These are phyloP conservation scores for Phytophthora tubulina DNA, from an alignment of 352 stramenopile species.

Conservation along the genomic window DNA sequence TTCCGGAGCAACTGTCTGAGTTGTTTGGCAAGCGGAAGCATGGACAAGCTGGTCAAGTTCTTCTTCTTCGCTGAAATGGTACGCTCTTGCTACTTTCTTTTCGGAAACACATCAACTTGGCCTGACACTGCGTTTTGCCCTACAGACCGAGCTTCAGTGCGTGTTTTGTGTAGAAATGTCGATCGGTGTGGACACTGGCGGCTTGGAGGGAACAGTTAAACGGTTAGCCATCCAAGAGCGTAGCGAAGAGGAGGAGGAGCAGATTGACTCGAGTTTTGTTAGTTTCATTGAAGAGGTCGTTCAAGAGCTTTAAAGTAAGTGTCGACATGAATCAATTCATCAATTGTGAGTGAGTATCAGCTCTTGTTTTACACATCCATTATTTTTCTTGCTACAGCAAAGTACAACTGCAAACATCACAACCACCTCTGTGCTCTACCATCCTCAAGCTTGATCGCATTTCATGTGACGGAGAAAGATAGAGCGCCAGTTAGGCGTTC, in stretches of 20 bases:
- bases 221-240: conserved; percentile 70
- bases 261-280: conserved; percentile 89
- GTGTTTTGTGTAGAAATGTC: conserved; percentile 87
- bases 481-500: conserved; percentile 75
- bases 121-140: conserved; percentile 12
- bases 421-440: conserved; percentile 5
- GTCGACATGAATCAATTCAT: conserved; percentile 33
- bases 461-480: conserved; percentile 76
- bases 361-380: conserved; percentile 42
- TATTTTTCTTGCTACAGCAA: conserved; percentile 32
- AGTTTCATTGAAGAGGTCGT: conserved; percentile 84
- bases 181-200: conserved; percentile 65
- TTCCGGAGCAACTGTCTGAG: conserved; percentile 77
- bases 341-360: conserved; percentile 32
- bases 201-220: conserved; percentile 75
- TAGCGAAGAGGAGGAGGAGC: conserved; percentile 72
- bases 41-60: conserved; percentile 86
- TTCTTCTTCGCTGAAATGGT: conserved; percentile 92
- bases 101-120: not conserved
- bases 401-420: conserved; percentile 25
- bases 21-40: conserved; percentile 81
- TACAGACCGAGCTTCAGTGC: conserved; percentile 78
- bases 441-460: conserved; percentile 46
- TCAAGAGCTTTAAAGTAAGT: conserved; percentile 61
- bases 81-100: conserved; percentile 8